A percentile compares a stretch with the other conserved stretches of the same genome.
Conservation (phyloP, 306 rosid genomes). For the Pyrus bretschneideri region DNA sequence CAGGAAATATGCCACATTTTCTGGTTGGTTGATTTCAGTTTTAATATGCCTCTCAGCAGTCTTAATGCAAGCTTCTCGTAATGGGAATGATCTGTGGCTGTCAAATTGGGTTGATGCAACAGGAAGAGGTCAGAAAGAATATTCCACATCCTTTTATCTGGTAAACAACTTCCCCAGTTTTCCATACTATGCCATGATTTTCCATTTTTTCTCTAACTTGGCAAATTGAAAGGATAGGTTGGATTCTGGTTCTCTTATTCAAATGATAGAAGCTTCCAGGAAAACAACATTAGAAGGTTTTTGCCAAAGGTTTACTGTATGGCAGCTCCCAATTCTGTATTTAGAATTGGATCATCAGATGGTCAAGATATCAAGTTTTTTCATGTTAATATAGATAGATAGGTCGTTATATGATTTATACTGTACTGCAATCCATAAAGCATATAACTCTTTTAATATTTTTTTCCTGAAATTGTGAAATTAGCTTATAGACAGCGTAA, state of each 20-base stretch:
- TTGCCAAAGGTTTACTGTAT: neutral
- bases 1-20: constrained; percentile 78
- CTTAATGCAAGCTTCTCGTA: constrained; percentile 94
- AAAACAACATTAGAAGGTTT: neutral
- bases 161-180: constrained; percentile 27
- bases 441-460: too few species aligned
- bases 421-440: neutral
- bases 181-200: neutral
- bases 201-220: neutral
- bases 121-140: constrained; percentile 41
- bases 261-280: neutral
- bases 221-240: neutral
- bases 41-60: constrained; percentile 72
- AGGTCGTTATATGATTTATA: neutral
- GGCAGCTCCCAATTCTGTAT: neutral
- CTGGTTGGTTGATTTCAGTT: constrained; percentile 62
- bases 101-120: constrained; percentile 93
- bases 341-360: neutral
- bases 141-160: constrained; percentile 74
- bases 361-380: neutral
- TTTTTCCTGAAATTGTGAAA: too few species aligned
- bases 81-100: constrained; percentile 94
- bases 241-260: neutral
- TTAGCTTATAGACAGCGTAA: too few species aligned
- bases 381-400: neutral